A percentile compares a stretch with the other conserved stretches of the same genome.
These are phyloP conservation scores for Solanum phureja DNA, from an alignment of 257 asterid species.

Conservation along the genomic window DNA sequence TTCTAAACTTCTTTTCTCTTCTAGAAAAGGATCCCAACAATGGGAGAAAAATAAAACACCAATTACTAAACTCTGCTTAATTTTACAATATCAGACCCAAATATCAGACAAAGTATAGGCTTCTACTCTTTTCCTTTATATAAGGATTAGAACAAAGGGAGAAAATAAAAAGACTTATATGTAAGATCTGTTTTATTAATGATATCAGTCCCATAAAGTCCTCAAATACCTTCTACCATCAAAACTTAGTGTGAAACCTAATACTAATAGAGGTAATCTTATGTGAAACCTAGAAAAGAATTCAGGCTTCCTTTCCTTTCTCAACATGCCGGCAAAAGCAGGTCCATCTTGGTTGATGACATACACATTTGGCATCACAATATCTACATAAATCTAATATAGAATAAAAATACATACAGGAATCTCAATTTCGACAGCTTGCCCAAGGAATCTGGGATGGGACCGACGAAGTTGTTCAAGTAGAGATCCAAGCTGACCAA, in stretches of 20 bases:
- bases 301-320: background rate
- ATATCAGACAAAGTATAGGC: background rate
- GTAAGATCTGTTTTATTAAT: background rate
- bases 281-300: background rate
- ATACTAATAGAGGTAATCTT: background rate
- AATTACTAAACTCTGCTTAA: background rate
- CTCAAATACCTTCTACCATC: background rate
- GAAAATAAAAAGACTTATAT: background rate
- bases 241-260: background rate
- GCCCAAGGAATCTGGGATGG: conserved; percentile 85
- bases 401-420: conserved; percentile 58
- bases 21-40: background rate
- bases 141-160: background rate
- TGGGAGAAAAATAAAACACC: background rate
- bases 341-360: background rate
- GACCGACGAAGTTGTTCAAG: conserved; percentile 80
- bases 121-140: background rate
- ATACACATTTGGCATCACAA: background rate
- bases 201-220: background rate
- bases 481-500: conserved; percentile 99
- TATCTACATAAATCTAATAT: background rate
- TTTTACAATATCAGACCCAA: background rate
- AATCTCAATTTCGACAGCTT: conserved; percentile 77
- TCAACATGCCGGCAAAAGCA: background rate
- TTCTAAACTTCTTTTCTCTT: background rate